phyloP scores from a whole-genome alignment of 2,329 filamentous ascomycete species.

The Aspergillus melleus region DNA sequence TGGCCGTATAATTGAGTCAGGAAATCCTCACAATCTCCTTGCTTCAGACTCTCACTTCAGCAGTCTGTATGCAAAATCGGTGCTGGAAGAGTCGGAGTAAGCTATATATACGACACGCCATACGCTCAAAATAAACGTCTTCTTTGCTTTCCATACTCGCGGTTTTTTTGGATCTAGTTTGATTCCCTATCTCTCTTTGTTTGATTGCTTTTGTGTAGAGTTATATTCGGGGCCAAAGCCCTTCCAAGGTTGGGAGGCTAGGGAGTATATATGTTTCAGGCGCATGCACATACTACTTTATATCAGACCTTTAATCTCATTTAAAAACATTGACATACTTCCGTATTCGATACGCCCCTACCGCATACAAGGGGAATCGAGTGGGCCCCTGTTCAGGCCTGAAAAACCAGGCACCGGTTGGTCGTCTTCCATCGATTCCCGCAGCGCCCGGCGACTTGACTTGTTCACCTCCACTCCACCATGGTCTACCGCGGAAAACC shows the following conservation, averaged over 20 bases:
- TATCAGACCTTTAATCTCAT: background rate
- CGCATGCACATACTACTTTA: background rate
- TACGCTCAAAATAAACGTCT: background rate
- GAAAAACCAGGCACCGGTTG: background rate
- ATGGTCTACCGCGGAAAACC: slow-evolving; percentile 9
- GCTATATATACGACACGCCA: background rate
- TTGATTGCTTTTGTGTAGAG: background rate
- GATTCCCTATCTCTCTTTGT: background rate
- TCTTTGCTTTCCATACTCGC: background rate
- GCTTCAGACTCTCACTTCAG: slow-evolving; percentile 30
- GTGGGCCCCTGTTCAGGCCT: background rate
- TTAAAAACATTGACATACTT: too few relatives aligned
- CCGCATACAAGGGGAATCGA: too few relatives aligned
- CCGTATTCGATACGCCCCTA: background rate
- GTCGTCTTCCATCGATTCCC: background rate
- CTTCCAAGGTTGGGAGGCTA: background rate
- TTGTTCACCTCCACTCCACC: background rate
- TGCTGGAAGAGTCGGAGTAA: slow-evolving; percentile 23
- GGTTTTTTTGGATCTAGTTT: background rate
- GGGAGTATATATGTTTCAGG: background rate
- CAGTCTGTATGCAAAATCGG: slow-evolving; percentile 32
- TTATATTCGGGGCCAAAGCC: too few relatives aligned
- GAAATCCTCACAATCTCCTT: slow-evolving; percentile 40
- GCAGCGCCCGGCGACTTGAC: background rate
- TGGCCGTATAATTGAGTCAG: slow-evolving; percentile 37